Evolutionary conservation across 2,329 filamentous ascomycete species (phyloP), one percentile per base, ranked within the genome.

Genomic region (Exophiala oligosperma): DNA sequence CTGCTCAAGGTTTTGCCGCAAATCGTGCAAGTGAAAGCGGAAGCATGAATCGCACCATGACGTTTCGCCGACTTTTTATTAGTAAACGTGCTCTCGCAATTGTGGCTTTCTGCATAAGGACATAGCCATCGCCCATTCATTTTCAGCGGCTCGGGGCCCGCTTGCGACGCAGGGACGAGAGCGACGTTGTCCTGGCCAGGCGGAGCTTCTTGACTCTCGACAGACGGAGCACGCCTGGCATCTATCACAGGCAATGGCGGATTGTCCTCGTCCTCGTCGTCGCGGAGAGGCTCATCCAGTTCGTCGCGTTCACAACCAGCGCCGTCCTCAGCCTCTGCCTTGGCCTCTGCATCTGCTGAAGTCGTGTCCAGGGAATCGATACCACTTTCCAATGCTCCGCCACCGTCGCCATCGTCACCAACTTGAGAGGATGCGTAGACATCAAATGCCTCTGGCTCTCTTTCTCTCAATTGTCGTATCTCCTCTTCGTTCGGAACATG

Each of bases 361-460:
- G 44, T 49, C 26, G 40, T 23, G 24, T 37, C 54, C 11, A 2
- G 21, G 3, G 37, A 21, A 43, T 14, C 14, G 17, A 8, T 9
- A 9, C 11, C 32, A 35, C 4, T 9, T 9, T 12, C 14, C 6
- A n/a, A 11, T 28, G 5, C 35, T 17, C 28, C 23, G 2, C 37
- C 17, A 7, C 5, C 49, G 14, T 32, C 48, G 21, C 59, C 55
- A n/a, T 11, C 57, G 38, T 59, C 57, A 41, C 60, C 59, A 3
- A 46, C 41, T 21, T 65, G 60, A 5, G 60, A 59, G 8, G 47
- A 54, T 14, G 59, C 63, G 56, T 66, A 65, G 7, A 62, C 63
- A 40, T 60, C 54, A 50, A 65, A 64, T 12, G 62, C 59, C 53
- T 66, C 64, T 2, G 64, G 63, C 32, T 66, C 64, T 49, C 54